Base-by-base conservation (phyloP, 2,329 filamentous ascomycete genomes). In the Pseudogymnoascus sp. region DNA sequence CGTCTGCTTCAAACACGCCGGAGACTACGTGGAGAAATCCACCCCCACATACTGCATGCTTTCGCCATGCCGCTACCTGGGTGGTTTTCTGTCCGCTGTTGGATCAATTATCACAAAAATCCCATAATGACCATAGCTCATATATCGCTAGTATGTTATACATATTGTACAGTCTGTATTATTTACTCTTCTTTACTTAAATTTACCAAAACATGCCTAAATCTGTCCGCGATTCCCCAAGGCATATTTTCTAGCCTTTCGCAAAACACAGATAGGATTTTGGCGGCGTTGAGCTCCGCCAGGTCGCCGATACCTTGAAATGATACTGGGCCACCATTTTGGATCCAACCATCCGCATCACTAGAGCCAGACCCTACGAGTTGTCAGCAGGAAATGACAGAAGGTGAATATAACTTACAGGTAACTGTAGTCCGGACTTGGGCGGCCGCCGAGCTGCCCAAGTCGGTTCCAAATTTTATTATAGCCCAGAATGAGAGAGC, bases 401-500 rank as follows among this genome's bases (percentile, higher is more conserved):
- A 28, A 31, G n/a, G 21, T 62, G 23, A 16, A 64, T 43, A 16
- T 48, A 16, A 48, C 64, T 21, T 60, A 66, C 65, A 66, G 31
- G 65, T 66, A 41, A 66, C 45, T 14, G 31, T 60, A 11, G 63
- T 65, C 60, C 51, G 45, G 21, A 16, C 23, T 19, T 19, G 51
- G 13, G 21, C 25, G 19, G 60, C 25, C 21, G 19, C 48, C 6
- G 45, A 63, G 23, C 31, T 19, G 23, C 31, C 28, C 36, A 65
- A 48, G 34, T 16, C 54, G 31, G 13, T 45, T 23, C 63, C 64
- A 54, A 66, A 66, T 63, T 66, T 63, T 37, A 65, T 65, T 23
- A 66, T 65, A n/a, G 65, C 64, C 65, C 65, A 66, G 23, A 66
- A 66, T 16, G 65, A 37, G 13, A 66, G 63, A 25, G 64, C 65